phyloP scores from a whole-genome alignment of 1,139 yeast genomes.

The Groenewaldozyma sp. region DNA sequence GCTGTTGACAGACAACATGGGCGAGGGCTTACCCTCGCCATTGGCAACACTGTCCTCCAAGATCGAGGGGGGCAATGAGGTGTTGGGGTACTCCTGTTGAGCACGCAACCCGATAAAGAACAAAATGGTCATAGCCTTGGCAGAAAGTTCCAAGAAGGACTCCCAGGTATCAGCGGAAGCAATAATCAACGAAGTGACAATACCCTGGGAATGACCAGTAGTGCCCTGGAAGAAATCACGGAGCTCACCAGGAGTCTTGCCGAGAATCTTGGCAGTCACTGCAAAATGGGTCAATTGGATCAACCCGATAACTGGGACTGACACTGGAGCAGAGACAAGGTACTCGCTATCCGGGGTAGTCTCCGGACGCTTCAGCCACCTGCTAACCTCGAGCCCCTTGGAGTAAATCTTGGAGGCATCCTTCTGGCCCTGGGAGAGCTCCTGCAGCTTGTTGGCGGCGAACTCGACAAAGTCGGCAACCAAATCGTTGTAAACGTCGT shows the following conservation, averaged over 20 bases:
- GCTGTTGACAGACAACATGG: constrained; percentile 93
- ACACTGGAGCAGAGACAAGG: constrained; percentile 81
- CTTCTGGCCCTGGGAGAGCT: constrained; percentile 60
- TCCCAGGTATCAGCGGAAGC: constrained; percentile 85
- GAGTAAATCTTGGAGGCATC: constrained; percentile 84
- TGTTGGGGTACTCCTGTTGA: constrained; percentile 82
- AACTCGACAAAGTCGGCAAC: constrained; percentile 61
- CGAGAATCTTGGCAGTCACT: constrained; percentile 74
- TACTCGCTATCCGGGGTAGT: constrained; percentile 86
- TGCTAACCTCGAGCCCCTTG: constrained; percentile 81
- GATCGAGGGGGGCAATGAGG: constrained; percentile 89
- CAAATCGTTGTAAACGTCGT: constrained; percentile 66
- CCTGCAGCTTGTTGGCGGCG: constrained; percentile 58
- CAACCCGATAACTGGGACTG: constrained; percentile 92
- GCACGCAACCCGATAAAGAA: constrained; percentile 93
- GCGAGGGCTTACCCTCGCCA: constrained; percentile 95
- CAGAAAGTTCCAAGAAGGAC: constrained; percentile 58
- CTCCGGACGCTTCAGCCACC: constrained; percentile 80
- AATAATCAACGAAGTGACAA: constrained; percentile 86
- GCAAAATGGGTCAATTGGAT: constrained; percentile 93
- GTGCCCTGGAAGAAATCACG: constrained; percentile 67
- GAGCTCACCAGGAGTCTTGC: constrained; percentile 84
- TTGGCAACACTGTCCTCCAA: constrained; percentile 87
- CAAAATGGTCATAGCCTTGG: constrained; percentile 73
- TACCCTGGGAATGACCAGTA: constrained; percentile 98